Conservation (phyloP, 2,329 filamentous ascomycete species). For the Phaeosphaeriaceae sp. region DNA sequence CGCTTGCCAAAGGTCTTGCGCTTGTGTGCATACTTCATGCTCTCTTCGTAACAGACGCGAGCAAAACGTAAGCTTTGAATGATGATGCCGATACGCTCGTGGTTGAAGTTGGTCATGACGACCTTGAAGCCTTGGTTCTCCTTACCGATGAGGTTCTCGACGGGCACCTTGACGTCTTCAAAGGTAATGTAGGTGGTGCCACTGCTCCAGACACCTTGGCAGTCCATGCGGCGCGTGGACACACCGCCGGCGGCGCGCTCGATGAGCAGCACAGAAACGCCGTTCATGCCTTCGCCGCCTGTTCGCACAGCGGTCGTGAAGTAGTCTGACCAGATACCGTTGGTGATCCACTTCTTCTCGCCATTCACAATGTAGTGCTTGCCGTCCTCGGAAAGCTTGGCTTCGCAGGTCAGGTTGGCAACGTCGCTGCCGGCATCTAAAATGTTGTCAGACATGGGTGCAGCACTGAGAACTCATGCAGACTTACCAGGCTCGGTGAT, state of each 20-base stretch:
- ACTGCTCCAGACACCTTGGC: slow-evolving; percentile 86
- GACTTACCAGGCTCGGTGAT: slow-evolving; percentile 78
- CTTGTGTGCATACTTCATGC: slow-evolving; percentile 96
- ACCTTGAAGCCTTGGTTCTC: slow-evolving; percentile 98
- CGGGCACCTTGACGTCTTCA: slow-evolving; percentile 98
- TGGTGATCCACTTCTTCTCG: slow-evolving; percentile 99
- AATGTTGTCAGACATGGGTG: slow-evolving; percentile 13
- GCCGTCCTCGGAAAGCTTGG: slow-evolving; percentile 91
- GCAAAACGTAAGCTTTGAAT: slow-evolving; percentile 96
- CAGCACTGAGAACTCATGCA: background rate
- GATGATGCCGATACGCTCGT: slow-evolving; percentile 98
- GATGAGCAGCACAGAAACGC: slow-evolving; percentile 88
- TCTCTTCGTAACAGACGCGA: slow-evolving; percentile 96
- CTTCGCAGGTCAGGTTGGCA: slow-evolving; percentile 93
- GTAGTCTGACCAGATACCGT: slow-evolving; percentile 96
- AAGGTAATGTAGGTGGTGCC: slow-evolving; percentile 98
- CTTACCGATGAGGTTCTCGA: slow-evolving; percentile 98
- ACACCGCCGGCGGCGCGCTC: slow-evolving; percentile 78
- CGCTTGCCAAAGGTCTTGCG: slow-evolving; percentile 95
- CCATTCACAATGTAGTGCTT: slow-evolving; percentile 99
- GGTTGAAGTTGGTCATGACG: slow-evolving; percentile 99
- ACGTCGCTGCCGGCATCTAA: slow-evolving; percentile 92
- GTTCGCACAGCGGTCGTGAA: slow-evolving; percentile 97
- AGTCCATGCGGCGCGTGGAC: slow-evolving; percentile 94
- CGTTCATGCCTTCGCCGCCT: slow-evolving; percentile 88